These are phyloP conservation scores for Lactuca saligna DNA, from an alignment of 129 eudicot species.

Conservation along the genomic window DNA sequence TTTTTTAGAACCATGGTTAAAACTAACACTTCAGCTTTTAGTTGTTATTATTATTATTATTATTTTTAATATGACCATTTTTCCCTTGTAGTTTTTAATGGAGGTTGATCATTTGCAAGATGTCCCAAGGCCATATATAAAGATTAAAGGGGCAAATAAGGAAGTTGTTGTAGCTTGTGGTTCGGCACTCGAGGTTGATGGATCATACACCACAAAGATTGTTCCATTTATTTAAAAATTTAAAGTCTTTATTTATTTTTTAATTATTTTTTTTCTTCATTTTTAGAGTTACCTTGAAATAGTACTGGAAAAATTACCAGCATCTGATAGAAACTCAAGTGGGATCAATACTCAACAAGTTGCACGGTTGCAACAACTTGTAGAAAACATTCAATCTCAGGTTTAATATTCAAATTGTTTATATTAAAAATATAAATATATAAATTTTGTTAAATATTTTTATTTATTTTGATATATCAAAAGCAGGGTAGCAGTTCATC, in stretches of 20 bases:
- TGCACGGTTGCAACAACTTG: conserved; percentile 87
- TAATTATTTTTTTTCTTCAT: too few species aligned
- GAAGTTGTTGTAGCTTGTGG: conserved; percentile 83
- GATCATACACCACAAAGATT: conserved; percentile 96
- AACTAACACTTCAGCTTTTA: too few species aligned
- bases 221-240: not conserved
- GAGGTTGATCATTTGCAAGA: conserved; percentile 96
- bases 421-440: too few species aligned
- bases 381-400: conserved; percentile 86
- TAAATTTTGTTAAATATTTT: too few species aligned
- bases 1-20: too few species aligned
- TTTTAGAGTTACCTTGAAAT: too few species aligned
- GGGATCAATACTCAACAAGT: conserved; percentile 87
- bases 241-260: not conserved
- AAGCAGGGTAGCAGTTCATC: conserved; percentile 81
- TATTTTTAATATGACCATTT: not conserved
- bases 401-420: conserved; percentile 24
- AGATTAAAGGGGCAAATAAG: conserved; percentile 84
- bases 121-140: conserved; percentile 76
- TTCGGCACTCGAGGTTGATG: conserved; percentile 79
- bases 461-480: too few species aligned
- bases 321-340: conserved; percentile 62
- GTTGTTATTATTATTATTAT: not conserved
- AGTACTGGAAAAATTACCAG: too few species aligned
- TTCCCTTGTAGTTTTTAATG: conserved; percentile 66